phyloP scores from a whole-genome alignment of 177 flowering plant genomes.

The Vitis hybrid region DNA sequence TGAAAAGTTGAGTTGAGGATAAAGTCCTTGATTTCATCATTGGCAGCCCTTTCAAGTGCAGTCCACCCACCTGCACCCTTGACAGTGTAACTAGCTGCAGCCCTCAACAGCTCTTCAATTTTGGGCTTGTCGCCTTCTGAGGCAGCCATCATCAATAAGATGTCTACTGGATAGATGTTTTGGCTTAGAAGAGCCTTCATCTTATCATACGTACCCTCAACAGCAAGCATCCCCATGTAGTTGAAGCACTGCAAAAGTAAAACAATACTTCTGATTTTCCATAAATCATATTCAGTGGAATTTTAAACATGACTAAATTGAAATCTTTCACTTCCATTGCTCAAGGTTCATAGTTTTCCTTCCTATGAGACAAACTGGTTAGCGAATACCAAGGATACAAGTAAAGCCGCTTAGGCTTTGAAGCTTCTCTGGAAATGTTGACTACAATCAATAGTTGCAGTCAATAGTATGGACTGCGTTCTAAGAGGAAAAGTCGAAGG shows the following conservation, averaged over 20 bases:
- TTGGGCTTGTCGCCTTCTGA: slow-evolving; percentile 89
- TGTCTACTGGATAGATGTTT: slow-evolving; percentile 90
- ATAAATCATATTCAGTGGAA: no score
- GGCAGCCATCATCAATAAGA: slow-evolving; percentile 81
- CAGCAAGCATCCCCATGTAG: slow-evolving; percentile 99
- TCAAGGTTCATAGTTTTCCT: no score
- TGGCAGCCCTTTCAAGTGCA: slow-evolving; percentile 74
- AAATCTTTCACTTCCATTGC: no score
- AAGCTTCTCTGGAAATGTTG: no score
- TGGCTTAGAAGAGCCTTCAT: slow-evolving; percentile 77
- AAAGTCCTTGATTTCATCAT: slow-evolving; percentile 68
- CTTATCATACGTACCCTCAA: slow-evolving; percentile 90
- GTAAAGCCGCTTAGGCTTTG: no score
- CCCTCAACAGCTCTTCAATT: slow-evolving; percentile 79
- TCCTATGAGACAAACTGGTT: no score
- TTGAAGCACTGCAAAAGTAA: slow-evolving; percentile 76
- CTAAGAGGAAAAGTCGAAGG: no score
- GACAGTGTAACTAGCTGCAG: slow-evolving; percentile 71
- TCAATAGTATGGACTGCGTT: no score
- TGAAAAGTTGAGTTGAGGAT: slow-evolving; percentile 57
- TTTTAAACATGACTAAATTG: no score
- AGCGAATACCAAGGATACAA: no score
- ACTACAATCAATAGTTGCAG: no score
- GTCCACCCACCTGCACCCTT: slow-evolving; percentile 82
- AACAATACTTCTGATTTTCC: not conserved